Base-by-base conservation (phyloP, 441 rosid species). In the Biscutella laevigata region DNA sequence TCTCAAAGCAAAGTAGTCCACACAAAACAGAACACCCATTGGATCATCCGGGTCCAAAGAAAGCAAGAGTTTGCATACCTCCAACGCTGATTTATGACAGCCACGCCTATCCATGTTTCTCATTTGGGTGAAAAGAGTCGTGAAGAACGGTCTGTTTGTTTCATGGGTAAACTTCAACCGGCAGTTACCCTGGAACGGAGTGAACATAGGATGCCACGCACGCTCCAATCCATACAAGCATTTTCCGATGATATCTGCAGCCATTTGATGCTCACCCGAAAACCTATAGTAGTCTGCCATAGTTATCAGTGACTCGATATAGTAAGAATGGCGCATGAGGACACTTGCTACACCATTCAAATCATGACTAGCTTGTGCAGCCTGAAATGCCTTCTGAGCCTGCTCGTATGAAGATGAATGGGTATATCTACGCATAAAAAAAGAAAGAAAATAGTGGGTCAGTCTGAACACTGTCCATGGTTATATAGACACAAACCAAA, bases 221-320 rank as follows among this genome's bases (percentile, higher is more conserved):
- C 97, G 88, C 75, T 89, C 91, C 74, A 82, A 50, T 34, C 84
- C 95, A 54, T 84, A 86, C 61, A 89, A 71, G 71, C 94, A 74
- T 75, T 84, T 89, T 1, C 78, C 85, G 48, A 79, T 68, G 29
- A 88, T 78, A 74, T 89, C 95, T 17, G 94, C 85, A 27, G 97
- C 69, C 86, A 79, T 77, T 66, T 86, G 88, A 66, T 82, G 88
- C 48, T 89, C 95, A 24, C 91, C 95, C 40, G 48, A 76, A 61
- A 89, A 81, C 72, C 74, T 84, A 39, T 83, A 89, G 69, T 86
- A 89, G 45, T 89, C 97, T 0, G 97, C 90, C 79, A 89, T 86
- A 17, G 95, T 89, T 53, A 89, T 63, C 21, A 89, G 90, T 12
- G 97, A 84, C 60, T 89, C 97, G 27, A 84, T 70, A 62, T 89